Conservation (phyloP, 2,329 filamentous ascomycete genomes). For the Fusarium sp. region DNA sequence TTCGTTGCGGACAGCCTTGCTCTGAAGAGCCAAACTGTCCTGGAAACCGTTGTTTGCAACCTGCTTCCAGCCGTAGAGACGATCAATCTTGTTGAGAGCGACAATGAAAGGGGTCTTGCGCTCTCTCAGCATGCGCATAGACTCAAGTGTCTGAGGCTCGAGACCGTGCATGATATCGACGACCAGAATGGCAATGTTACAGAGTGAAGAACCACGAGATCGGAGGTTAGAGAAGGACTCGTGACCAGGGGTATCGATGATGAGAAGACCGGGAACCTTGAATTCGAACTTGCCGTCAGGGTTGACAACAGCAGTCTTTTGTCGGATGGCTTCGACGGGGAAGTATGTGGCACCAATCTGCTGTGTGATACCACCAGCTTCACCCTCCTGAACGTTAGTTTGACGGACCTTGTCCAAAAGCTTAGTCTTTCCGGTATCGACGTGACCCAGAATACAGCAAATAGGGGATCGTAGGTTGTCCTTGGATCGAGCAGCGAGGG, state of each 20-base stretch:
- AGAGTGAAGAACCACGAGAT: slow-evolving; percentile 96
- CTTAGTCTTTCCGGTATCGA: slow-evolving; percentile 99
- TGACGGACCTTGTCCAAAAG: slow-evolving; percentile 97
- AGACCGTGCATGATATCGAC: slow-evolving; percentile 99
- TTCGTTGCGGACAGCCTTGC: slow-evolving; percentile 92
- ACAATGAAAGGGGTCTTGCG: slow-evolving; percentile 98
- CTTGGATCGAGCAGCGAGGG: slow-evolving; percentile 89
- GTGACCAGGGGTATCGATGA: slow-evolving; percentile 99
- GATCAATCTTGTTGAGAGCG: slow-evolving; percentile 99
- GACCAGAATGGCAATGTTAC: slow-evolving; percentile 98
- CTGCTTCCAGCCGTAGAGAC: slow-evolving; percentile 98
- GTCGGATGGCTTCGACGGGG: slow-evolving; percentile 90
- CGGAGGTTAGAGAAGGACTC: slow-evolving; percentile 99
- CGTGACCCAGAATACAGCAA: slow-evolving; percentile 99
- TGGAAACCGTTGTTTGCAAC: slow-evolving; percentile 99
- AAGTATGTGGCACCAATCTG: slow-evolving; percentile 99
- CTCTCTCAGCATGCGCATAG: slow-evolving; percentile 92
- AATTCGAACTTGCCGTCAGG: slow-evolving; percentile 90
- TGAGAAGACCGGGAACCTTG: slow-evolving; percentile 95
- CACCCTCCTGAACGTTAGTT: slow-evolving; percentile 98
- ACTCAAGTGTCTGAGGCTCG: slow-evolving; percentile 96
- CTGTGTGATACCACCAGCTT: slow-evolving; percentile 99
- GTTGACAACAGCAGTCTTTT: slow-evolving; percentile 96
- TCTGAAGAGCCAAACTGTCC: slow-evolving; percentile 90
- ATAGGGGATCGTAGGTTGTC: slow-evolving; percentile 97